These are phyloP conservation scores for Colletotrichum neosansevieriae DNA, from an alignment of 2,329 filamentous ascomycete genomes.

Conservation along the genomic window DNA sequence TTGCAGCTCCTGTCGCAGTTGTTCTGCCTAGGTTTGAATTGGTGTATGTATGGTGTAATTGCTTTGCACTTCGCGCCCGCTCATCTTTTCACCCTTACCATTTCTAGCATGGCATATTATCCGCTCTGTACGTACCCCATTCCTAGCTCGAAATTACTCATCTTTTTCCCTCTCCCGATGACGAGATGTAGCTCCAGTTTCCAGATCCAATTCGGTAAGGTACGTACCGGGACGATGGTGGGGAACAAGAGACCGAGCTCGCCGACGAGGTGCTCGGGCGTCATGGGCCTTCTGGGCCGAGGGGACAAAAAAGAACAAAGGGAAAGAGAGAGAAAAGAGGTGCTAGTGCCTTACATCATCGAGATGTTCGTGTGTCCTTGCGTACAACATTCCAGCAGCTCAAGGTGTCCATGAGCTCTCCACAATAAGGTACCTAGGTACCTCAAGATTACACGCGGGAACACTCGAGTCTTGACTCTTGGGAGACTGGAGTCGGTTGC, in stretches of 20 bases:
- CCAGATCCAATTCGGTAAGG: not conserved
- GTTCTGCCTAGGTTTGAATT: too few species aligned
- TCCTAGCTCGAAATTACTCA: conserved; percentile 3
- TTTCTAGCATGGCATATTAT: conserved; percentile 6
- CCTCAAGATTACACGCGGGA: not conserved
- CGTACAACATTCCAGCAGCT: not conserved
- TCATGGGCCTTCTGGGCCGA: conserved; percentile 18
- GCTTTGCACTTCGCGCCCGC: too few species aligned
- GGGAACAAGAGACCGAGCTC: conserved; percentile 18
- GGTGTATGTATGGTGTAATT: too few species aligned
- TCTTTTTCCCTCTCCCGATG: not conserved
- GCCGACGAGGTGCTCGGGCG: conserved; percentile 26
- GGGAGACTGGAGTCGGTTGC: not conserved
- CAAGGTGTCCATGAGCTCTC: not conserved
- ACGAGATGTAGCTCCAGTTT: not conserved
- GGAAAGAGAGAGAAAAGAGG: not conserved
- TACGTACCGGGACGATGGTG: conserved; percentile 12
- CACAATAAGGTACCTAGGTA: not conserved
- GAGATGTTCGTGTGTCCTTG: not conserved
- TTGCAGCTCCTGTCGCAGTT: not conserved
- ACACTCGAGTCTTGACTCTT: too few species aligned
- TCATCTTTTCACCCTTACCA: conserved; percentile 9
- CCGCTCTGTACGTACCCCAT: conserved; percentile 5
- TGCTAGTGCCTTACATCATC: conserved; percentile 11
- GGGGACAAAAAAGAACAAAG: not conserved